Evolutionary conservation across 163 green algal genomes (phyloP), one percentile per base, ranked within the genome.

Genomic region (Scenedesmus sp.): DNA sequence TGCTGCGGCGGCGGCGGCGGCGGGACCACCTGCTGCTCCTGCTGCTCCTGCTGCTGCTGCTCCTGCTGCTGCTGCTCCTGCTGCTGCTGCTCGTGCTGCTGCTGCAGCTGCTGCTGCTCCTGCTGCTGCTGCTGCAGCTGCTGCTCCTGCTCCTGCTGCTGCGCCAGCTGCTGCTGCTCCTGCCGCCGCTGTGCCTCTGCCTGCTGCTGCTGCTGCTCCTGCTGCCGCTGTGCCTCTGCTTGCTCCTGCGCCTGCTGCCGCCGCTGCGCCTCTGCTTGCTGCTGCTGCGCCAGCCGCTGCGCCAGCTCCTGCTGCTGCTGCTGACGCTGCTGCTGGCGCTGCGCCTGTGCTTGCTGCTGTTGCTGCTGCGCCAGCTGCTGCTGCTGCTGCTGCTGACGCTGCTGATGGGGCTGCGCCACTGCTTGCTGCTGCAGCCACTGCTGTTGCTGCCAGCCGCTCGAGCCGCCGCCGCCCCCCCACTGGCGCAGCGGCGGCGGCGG

Each of bases 181-280:
- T n/a, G n/a, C n/a, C n/a, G n/a, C n/a, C n/a, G n/a, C n/a, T n/a
- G n/a, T 44, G 5, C 22, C 10, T 24, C 36, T 39, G 36, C 39
- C 56, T 10, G n/a, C 42, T 54, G 63, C 63, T 44, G 11, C 33
- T 75, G 39, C 66, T 65, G 66, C 31, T 65, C 50, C 10, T 75
- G 66, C 20, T 53, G 48, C 31, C 39, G 28, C 14, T 50, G 48
- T 39, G n/a, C n/a, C n/a, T n/a, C n/a, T n/a, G n/a, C n/a, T n/a
- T 45, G 29, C 20, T 64, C 9, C 56, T 29, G 24, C 5, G 56
- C 28, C 28, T 53, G 67, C 22, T 20, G 50, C 4, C 11, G 44
- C 13, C n/a, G 28, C 22, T 72, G 63, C 57, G 20, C 29, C 29
- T 24, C 11, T 60, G 53, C 10, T 24, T 60, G 53, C 53, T 17